Evolutionary conservation across 2,329 filamentous ascomycete species (phyloP), one percentile per base, ranked within the genome.

Genomic region (Xylaria sp.): DNA sequence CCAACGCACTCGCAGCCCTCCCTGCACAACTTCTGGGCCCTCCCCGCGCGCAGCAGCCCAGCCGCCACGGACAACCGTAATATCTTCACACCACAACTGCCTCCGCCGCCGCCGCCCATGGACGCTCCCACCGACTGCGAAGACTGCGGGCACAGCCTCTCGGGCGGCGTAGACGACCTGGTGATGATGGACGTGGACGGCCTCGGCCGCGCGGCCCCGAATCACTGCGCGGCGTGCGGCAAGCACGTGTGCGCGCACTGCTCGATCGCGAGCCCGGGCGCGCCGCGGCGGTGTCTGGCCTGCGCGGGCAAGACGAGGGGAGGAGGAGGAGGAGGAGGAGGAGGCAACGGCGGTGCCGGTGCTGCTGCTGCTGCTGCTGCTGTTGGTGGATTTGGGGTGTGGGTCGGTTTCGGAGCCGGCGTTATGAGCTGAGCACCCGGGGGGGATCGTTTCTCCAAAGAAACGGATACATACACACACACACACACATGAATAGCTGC

Each of bases 1-100:
- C 41, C 16, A 19, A 55, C 63, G 13, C 57, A 61, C 48, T 46
- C 46, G 39, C 83, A 86, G 66, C 72, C 76, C 3, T 84, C 80
- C 0, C 72, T 87, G 0, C 83, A 87, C 67, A 80, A 74, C 39
- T 87, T 86, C 71, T 88, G 83, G 83, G 76, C 77, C n/a, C 74
- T 86, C 11, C 45, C 69, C 71, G 0, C 62, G 65, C 1, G 60
- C 69, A 1, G 45, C 69, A 6, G 52, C 56, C 54, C 11, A 52
- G 13, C 47, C 38, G 19, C 39, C 41, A 43, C 9, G 50, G 24
- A 5, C 18, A 59, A 4, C 56, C 66, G 18, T 70, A 61, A 26
- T 26, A 5, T 6, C 3, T 13, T 13, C 29, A 7, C 29, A 7
- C 29, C 29, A 6, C 29, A 13, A 13, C 29, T n/a, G 29, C 11